Base-by-base conservation (phyloP, 2,329 filamentous ascomycete species). In the Trichoderma koningiopsis region DNA sequence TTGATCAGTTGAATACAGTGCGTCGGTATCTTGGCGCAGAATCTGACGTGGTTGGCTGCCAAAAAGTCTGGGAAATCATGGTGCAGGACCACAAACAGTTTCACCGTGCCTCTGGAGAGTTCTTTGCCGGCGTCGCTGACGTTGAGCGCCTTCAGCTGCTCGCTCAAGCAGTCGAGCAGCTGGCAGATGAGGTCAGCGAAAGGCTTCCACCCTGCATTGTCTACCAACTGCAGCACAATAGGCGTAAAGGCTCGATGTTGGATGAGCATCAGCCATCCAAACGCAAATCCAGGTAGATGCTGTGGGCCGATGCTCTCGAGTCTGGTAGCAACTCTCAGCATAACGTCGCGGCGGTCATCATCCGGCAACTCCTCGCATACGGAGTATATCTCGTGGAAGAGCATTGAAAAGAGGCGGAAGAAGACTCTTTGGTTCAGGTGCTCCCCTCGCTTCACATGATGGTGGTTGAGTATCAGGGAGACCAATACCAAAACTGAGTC, bases 41-140 rank as follows among this genome's bases (percentile, higher is more conserved):
- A 88, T 73, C 89, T 88, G 73, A 92, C 89, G 77, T 97, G 92
- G 78, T 97, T 93, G 74, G 94, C 92, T 6, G 92, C 91, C 53
- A 99, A 82, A 79, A 97, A 99, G 68, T 97, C 94, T 0, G 95
- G 92, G 80, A 93, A 98, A 79, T 99, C 96, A 77, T 98, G 96
- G 74, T 97, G 92, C 65, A 99, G 83, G 64, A 97, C 87, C 40
- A 97, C 83, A 67, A 98, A 82, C 70, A 97, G 87, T 76, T 96
- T 94, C 59, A 97, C 83, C 1, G 92, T 88, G 10, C 91, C 93
- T 71, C 93, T 90, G 79, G 97, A 97, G 71, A 97, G 88, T 67
- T 95, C 92, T 77, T 93, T 94, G 40, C 90, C 88, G 62, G 92
- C 86, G 40, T 88, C 84, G 4, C 89, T 85, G 19, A 93, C 86